phyloP scores from a whole-genome alignment of 768 basidiomycete species.

The Lactarius vividus region DNA sequence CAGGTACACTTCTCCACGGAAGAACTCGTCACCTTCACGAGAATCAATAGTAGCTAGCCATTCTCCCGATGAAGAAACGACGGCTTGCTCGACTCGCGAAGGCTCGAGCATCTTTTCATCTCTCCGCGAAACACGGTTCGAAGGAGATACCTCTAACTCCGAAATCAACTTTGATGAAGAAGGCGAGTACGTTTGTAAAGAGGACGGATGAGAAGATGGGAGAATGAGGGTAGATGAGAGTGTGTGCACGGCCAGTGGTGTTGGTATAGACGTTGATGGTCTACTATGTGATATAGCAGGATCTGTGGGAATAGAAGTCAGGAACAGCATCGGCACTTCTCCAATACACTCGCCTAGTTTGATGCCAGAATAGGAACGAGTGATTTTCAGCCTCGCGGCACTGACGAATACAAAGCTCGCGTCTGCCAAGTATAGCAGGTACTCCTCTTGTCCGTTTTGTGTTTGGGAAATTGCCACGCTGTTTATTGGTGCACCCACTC shows the following conservation, averaged over 20 bases:
- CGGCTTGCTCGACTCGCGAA: constrained; percentile 67
- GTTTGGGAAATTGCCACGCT: constrained; percentile 58
- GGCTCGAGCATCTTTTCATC: constrained; percentile 77
- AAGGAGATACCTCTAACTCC: constrained; percentile 91
- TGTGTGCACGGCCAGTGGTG: constrained; percentile 76
- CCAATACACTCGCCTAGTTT: constrained; percentile 58
- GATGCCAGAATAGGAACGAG: constrained; percentile 69
- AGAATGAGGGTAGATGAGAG: constrained; percentile 75
- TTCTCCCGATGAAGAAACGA: constrained; percentile 62
- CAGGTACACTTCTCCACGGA: constrained; percentile 69
- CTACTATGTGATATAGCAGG: constrained; percentile 36
- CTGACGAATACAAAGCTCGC: constrained; percentile 76
- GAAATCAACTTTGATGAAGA: constrained; percentile 64
- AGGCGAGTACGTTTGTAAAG: constrained; percentile 89
- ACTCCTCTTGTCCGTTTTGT: constrained; percentile 72
- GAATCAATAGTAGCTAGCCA: constrained; percentile 94
- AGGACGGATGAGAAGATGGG: constrained; percentile 92
- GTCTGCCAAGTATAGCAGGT: constrained; percentile 79
- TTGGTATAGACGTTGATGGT: constrained; percentile 41
- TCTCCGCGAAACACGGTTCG: constrained; percentile 82
- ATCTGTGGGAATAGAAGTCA: constrained; percentile 32
- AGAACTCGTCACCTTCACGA: constrained; percentile 62
- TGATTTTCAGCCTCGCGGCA: constrained; percentile 67
- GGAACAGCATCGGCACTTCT: constrained; percentile 17
- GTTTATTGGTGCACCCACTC: constrained; percentile 83